A percentile compares a stretch with the other conserved stretches of the same genome.
phyloP scores from a whole-genome alignment of 768 basidiomycete genomes.

The Boletus huronensis region DNA sequence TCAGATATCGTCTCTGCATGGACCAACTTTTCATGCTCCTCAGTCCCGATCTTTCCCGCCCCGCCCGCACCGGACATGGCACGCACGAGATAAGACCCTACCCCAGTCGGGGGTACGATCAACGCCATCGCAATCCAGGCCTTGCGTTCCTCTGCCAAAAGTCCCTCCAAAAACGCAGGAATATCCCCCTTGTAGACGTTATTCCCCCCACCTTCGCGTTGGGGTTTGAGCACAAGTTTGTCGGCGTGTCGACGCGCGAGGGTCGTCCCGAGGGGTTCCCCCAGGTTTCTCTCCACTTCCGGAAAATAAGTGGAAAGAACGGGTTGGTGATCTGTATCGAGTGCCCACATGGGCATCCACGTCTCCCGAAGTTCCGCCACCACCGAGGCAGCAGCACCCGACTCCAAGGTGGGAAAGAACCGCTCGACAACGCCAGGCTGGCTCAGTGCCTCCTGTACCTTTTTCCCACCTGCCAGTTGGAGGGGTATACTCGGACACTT shows the following conservation, averaged over 20 bases:
- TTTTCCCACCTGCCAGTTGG: constrained; percentile 95
- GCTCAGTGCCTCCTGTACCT: constrained; percentile 86
- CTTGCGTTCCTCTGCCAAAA: constrained; percentile 59
- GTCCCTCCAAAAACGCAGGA: constrained; percentile 63
- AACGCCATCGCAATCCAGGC: constrained; percentile 98
- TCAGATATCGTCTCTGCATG: constrained; percentile 79
- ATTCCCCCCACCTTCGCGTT: constrained; percentile 97
- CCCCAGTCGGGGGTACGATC: constrained; percentile 70
- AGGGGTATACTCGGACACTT: constrained; percentile 90
- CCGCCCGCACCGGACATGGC: constrained; percentile 41
- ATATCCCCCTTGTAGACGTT: constrained; percentile 89
- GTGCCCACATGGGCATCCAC: constrained; percentile 89
- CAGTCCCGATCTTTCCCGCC: not conserved
- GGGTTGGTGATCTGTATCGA: constrained; percentile 36
- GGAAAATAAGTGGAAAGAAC: not conserved
- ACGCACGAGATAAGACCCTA: constrained; percentile 73
- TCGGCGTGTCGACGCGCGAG: constrained; percentile 33
- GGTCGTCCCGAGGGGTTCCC: constrained; percentile 21
- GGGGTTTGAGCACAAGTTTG: constrained; percentile 87
- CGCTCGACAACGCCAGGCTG: constrained; percentile 68
- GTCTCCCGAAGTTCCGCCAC: constrained; percentile 59
- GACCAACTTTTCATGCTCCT: constrained; percentile 31
- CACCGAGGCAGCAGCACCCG: constrained; percentile 17
- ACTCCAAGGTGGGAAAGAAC: constrained; percentile 50
- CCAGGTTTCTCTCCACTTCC: not conserved